Evolutionary conservation across 306 rosid genomes (phyloP).

Genomic region (Malus sieversii): DNA sequence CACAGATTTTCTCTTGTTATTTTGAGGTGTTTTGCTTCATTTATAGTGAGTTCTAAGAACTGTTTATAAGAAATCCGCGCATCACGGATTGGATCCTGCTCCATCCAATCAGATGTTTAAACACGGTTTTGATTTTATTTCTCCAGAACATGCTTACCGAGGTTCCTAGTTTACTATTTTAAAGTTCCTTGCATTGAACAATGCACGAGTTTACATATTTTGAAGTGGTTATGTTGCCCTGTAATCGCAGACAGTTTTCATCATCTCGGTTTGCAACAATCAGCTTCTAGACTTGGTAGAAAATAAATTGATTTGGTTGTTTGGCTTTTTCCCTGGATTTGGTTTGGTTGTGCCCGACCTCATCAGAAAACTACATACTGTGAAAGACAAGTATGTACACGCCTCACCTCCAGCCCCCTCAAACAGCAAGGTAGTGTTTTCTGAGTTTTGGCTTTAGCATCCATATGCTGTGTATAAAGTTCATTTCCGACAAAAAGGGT

Average conservation of each 20-base stretch:
- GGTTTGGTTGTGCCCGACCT: slow-evolving; percentile 34
- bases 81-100: too few relatives aligned
- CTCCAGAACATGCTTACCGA: not conserved
- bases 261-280: slow-evolving; percentile 69
- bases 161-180: not conserved
- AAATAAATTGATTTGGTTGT: slow-evolving; percentile 49
- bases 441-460: not conserved
- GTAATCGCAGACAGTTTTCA: slow-evolving; percentile 48
- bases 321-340: slow-evolving; percentile 50
- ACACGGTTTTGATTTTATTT: not conserved
- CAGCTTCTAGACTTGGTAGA: slow-evolving; percentile 66
- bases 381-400: slow-evolving; percentile 49
- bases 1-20: not conserved
- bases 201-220: not conserved
- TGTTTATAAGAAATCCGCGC: too few relatives aligned
- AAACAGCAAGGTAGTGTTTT: slow-evolving; percentile 36
- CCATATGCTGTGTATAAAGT: not conserved
- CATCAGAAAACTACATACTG: slow-evolving; percentile 34
- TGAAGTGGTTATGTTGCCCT: not conserved
- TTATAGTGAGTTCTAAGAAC: not conserved
- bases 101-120: not conserved
- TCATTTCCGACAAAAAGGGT: not conserved
- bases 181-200: not conserved
- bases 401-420: slow-evolving; percentile 33
- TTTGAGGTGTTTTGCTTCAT: not conserved